Percentiles rank a stretch among this genome's conserved stretches.
phyloP scores from a whole-genome alignment of 139 green algal species.

The Nannochloris sp. region DNA sequence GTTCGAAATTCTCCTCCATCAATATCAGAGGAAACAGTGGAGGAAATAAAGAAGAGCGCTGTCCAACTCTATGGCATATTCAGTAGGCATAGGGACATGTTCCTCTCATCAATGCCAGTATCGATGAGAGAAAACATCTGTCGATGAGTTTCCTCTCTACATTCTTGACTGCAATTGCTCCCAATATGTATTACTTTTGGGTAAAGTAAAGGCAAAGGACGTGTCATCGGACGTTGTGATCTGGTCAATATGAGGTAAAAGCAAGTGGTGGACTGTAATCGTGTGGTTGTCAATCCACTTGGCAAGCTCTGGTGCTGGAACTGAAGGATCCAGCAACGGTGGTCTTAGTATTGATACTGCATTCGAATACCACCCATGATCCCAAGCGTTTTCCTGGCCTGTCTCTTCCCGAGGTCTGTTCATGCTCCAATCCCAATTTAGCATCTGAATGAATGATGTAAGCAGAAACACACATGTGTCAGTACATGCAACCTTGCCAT shows the following conservation, averaged over 20 bases:
- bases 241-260: slow-evolving; percentile 20
- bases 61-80: slow-evolving; percentile 40
- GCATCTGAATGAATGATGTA: slow-evolving; percentile 10
- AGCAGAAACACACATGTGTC: not conserved
- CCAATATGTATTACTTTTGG: slow-evolving; percentile 17
- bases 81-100: slow-evolving; percentile 33
- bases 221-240: slow-evolving; percentile 3
- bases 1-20: slow-evolving; percentile 11
- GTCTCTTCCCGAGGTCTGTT: slow-evolving; percentile 11
- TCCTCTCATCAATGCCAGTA: slow-evolving; percentile 47
- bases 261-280: slow-evolving; percentile 14
- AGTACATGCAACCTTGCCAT: no score
- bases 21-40: slow-evolving; percentile 18
- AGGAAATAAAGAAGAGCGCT: slow-evolving; percentile 30
- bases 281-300: slow-evolving; percentile 25
- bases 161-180: slow-evolving; percentile 2
- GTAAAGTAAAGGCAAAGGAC: slow-evolving; percentile 4
- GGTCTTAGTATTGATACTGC: slow-evolving; percentile 5
- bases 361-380: slow-evolving; percentile 22
- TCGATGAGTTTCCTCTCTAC: not conserved
- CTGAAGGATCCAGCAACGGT: slow-evolving; percentile 16
- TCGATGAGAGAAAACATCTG: slow-evolving; percentile 19
- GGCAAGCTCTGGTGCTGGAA: slow-evolving; percentile 7
- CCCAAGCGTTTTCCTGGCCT: not conserved
- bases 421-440: slow-evolving; percentile 30